These are phyloP conservation scores for Stramenopiles sp. DNA, from an alignment of 352 stramenopile species.

Conservation along the genomic window DNA sequence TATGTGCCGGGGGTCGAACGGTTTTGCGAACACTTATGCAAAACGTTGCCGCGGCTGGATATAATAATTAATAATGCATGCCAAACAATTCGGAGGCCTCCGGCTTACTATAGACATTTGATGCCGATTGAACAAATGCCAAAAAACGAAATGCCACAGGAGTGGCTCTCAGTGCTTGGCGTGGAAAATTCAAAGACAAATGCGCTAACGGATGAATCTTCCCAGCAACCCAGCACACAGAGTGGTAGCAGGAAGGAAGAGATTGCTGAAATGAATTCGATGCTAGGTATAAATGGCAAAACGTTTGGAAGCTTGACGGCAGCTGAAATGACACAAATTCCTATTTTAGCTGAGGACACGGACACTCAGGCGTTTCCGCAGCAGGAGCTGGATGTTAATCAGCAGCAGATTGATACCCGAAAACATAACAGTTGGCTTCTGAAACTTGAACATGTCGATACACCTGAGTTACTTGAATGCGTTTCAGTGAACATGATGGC, in stretches of 20 bases:
- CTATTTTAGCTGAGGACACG: conserved; percentile 55
- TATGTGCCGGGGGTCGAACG: conserved; percentile 72
- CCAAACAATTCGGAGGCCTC: conserved; percentile 75
- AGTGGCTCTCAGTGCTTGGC: conserved; percentile 32
- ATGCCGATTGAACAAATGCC: conserved; percentile 46
- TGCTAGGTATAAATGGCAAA: neutral
- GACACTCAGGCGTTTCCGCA: conserved; percentile 32
- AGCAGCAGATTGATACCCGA: conserved; percentile 80
- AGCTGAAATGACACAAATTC: conserved; percentile 62
- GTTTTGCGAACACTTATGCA: conserved; percentile 65
- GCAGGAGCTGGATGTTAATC: conserved; percentile 75
- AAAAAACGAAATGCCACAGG: conserved; percentile 31
- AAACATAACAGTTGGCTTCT: conserved; percentile 78
- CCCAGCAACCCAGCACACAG: too few species aligned
- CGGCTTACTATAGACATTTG: conserved; percentile 70
- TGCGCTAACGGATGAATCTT: too few species aligned
- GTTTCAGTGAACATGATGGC: conserved; percentile 83
- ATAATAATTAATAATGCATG: conserved; percentile 88
- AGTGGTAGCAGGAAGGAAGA: too few species aligned
- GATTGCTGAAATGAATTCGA: too few species aligned
- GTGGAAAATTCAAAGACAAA: conserved; percentile 35
- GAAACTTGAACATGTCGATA: conserved; percentile 46
- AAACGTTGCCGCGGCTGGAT: conserved; percentile 48
- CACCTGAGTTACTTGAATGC: conserved; percentile 48
- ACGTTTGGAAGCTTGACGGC: conserved; percentile 34